Conservation (phyloP, 2,329 filamentous ascomycete species). For the Aspergillus floridensis region DNA sequence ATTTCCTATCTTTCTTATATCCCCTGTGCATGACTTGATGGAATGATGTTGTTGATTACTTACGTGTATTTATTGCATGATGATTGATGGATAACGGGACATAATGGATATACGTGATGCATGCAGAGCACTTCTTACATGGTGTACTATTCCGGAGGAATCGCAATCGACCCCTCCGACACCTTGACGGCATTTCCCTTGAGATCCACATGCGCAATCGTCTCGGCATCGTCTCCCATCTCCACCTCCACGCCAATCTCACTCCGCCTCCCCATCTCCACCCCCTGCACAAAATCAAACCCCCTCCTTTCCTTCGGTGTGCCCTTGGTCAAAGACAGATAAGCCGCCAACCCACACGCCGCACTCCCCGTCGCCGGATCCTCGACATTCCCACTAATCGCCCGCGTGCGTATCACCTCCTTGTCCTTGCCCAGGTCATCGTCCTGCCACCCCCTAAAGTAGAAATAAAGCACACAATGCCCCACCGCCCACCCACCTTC, state of each 20-base stretch:
- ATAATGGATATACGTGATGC: background rate
- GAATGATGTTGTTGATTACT: background rate
- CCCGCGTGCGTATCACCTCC: conserved; percentile 36
- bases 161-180: conserved; percentile 9
- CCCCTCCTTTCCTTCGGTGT: conserved; percentile 23
- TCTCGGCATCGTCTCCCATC: conserved; percentile 11
- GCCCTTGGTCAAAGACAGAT: conserved; percentile 49
- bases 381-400: conserved; percentile 28
- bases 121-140: background rate
- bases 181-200: conserved; percentile 37
- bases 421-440: no score
- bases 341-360: conserved; percentile 56
- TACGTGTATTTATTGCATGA: background rate
- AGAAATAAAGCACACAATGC: conserved; percentile 32
- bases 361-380: conserved; percentile 54
- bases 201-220: conserved; percentile 35
- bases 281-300: conserved; percentile 62
- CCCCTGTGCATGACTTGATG: background rate
- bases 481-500: conserved; percentile 31
- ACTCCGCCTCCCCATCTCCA: conserved; percentile 61
- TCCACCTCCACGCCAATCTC: conserved; percentile 37
- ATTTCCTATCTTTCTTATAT: background rate
- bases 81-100: background rate
- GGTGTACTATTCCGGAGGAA: background rate
- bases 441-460: conserved; percentile 51